Percentiles rank a stretch among this genome's conserved stretches.
phyloP scores from a whole-genome alignment of 2,329 filamentous ascomycete species.

The Penicillium janthinellum region DNA sequence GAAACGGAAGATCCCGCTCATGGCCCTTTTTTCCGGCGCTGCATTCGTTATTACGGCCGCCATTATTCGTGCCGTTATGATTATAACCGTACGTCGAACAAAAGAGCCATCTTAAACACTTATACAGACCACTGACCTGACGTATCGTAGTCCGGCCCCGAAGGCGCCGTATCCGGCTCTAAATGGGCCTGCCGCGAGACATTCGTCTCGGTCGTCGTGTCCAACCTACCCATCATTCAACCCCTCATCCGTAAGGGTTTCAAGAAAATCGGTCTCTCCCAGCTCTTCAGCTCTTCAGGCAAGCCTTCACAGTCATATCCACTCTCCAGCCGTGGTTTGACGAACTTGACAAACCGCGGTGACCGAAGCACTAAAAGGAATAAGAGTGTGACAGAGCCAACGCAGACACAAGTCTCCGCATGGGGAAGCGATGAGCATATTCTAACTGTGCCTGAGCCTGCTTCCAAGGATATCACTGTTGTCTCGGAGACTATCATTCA shows the following conservation, averaged over 20 bases:
- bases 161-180: conserved; percentile 41
- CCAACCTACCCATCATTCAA: conserved; percentile 46
- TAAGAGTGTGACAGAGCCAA: conserved; percentile 15
- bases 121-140: neutral
- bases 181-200: conserved; percentile 47
- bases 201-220: conserved; percentile 45
- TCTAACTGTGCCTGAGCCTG: conserved; percentile 10
- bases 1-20: conserved; percentile 53
- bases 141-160: conserved; percentile 28
- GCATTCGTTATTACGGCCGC: conserved; percentile 56
- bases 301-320: conserved; percentile 26
- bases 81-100: conserved; percentile 39
- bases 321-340: conserved; percentile 21
- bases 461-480: conserved; percentile 28
- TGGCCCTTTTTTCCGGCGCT: conserved; percentile 57
- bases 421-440: conserved; percentile 37
- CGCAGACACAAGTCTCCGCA: conserved; percentile 21
- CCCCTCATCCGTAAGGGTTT: conserved; percentile 31
- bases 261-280: conserved; percentile 30
- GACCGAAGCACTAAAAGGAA: conserved; percentile 15
- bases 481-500: conserved; percentile 30
- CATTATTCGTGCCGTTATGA: conserved; percentile 54
- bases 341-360: conserved; percentile 18
- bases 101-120: neutral
- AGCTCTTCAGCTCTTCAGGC: conserved; percentile 28